phyloP scores from a whole-genome alignment of 192 early-diverging fungal species.

The Entomortierella parvispora region DNA sequence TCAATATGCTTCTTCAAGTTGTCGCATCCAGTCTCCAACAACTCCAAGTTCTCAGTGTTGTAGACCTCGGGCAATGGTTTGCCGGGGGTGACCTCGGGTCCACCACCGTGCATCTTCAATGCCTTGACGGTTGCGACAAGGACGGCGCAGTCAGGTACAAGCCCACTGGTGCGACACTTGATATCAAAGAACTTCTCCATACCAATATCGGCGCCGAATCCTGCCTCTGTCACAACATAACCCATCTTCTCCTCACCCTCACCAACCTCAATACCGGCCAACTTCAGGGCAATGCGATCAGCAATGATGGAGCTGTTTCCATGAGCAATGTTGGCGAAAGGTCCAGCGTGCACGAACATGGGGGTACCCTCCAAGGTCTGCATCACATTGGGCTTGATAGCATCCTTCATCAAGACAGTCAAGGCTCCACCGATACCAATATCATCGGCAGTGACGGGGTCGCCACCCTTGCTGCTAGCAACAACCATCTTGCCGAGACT shows the following conservation, averaged over 20 bases:
- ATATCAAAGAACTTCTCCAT: slow-evolving; percentile 99
- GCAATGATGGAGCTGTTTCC: slow-evolving; percentile 97
- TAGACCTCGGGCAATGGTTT: slow-evolving; percentile 93
- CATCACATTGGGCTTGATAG: slow-evolving; percentile 98
- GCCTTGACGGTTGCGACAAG: slow-evolving; percentile 95
- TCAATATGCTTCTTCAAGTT: slow-evolving; percentile 94
- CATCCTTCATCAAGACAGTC: slow-evolving; percentile 98
- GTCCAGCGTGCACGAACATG: slow-evolving; percentile 98
- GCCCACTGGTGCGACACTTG: slow-evolving; percentile 93
- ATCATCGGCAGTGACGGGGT: slow-evolving; percentile 95
- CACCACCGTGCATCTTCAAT: slow-evolving; percentile 98
- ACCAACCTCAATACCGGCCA: slow-evolving; percentile 78
- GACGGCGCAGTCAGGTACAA: slow-evolving; percentile 91
- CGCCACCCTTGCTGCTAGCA: slow-evolving; percentile 81
- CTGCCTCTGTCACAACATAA: slow-evolving; percentile 97
- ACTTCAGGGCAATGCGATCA: slow-evolving; percentile 94
- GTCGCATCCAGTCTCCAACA: slow-evolving; percentile 83
- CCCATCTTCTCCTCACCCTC: slow-evolving; percentile 71
- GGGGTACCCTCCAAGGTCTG: slow-evolving; percentile 99
- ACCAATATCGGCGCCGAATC: slow-evolving; percentile 99
- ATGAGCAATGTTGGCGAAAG: slow-evolving; percentile 99
- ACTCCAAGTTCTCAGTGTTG: slow-evolving; percentile 84
- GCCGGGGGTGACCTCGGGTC: slow-evolving; percentile 83
- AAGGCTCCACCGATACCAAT: slow-evolving; percentile 95
- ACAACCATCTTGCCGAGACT: slow-evolving; percentile 94